Base-by-base conservation (phyloP, 768 basidiomycete species). In the Pulveroboletus sp. region DNA sequence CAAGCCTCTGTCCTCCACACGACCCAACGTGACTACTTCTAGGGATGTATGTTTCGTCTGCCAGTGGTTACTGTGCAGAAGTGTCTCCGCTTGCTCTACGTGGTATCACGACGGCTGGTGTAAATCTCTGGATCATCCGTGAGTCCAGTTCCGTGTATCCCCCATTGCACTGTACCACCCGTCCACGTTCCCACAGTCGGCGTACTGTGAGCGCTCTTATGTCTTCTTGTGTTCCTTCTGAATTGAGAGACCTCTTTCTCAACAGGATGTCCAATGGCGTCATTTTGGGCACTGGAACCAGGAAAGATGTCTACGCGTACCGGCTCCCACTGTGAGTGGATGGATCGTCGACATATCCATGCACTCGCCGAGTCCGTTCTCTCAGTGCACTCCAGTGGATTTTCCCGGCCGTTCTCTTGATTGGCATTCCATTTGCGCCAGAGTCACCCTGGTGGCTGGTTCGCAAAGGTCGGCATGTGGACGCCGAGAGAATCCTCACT, bases 361-460 rank as follows among this genome's bases (percentile, higher is more conserved):
- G 5, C 2, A 3, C 3, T 44, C 21, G 1, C 10, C 6, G 8
- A 12, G 36, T n/a, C n/a, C 3, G 1, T 44, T 14, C 30, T 44
- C 17, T 12, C 37, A 64, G 63, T 33, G 64, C 61, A 8, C 46
- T 69, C 12, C 68, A 69, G 35, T 69, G 66, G 63, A 63, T 69
- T 36, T 68, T 67, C 51, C 69, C 67, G 0, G 27, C 61, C 37
- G 56, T 68, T 3, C 59, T 69, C 39, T 46, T 69, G 40, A 43
- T 59, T 5, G 69, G 69, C n/a, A 58, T 69, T 31, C 55, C 57
- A 0, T 66, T 69, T 28, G 65, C 65, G 3, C 67, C 68, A 0
- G 68, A 69, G 46, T 60, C 58, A 0, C 68, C 66, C 0, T 69
- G 68, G 68, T 69, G 68, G 68, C 57, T 69, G 7, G 68, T 69